Conservation (phyloP, 495 filamentous ascomycete genomes). For the Podospora conica region DNA sequence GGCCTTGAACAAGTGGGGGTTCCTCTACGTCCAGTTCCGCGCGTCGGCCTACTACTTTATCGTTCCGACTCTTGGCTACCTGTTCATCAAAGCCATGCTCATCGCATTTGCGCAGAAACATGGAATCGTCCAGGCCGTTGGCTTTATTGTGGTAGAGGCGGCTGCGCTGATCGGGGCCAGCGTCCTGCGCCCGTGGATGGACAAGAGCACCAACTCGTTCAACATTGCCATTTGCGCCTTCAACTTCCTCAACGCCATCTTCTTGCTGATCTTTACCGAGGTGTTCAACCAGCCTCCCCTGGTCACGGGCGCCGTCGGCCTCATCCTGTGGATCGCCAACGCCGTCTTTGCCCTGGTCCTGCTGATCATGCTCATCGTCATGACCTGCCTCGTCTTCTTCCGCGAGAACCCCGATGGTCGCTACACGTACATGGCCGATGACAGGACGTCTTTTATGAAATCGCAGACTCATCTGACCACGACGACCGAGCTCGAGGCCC, state of each 20-base stretch:
- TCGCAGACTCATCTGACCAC: conserved; percentile 77
- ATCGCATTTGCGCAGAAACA: conserved; percentile 73
- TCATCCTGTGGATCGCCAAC: conserved; percentile 92
- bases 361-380: conserved; percentile 79
- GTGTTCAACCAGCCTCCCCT: conserved; percentile 84
- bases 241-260: conserved; percentile 88
- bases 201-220: conserved; percentile 97
- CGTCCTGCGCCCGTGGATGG: conserved; percentile 93
- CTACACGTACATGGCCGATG: conserved; percentile 95
- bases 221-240: conserved; percentile 88
- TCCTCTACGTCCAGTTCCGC: conserved; percentile 95
- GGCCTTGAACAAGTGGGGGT: conserved; percentile 96
- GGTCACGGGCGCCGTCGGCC: conserved; percentile 88
- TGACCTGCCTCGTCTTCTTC: conserved; percentile 75
- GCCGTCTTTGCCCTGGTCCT: conserved; percentile 80
- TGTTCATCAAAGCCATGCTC: conserved; percentile 83
- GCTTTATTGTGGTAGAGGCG: conserved; percentile 79
- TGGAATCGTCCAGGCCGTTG: conserved; percentile 74
- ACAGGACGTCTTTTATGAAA: conserved; percentile 97
- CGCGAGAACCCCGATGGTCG: conserved; percentile 94
- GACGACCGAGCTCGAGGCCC: conserved; percentile 87
- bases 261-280: conserved; percentile 76
- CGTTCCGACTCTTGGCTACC: conserved; percentile 72
- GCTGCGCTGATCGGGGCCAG: conserved; percentile 70
- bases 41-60: conserved; percentile 98